A percentile compares a stretch with the other conserved stretches of the same genome.
Conservation (phyloP, 2,329 filamentous ascomycete genomes). For the Sporothrix globosa region DNA sequence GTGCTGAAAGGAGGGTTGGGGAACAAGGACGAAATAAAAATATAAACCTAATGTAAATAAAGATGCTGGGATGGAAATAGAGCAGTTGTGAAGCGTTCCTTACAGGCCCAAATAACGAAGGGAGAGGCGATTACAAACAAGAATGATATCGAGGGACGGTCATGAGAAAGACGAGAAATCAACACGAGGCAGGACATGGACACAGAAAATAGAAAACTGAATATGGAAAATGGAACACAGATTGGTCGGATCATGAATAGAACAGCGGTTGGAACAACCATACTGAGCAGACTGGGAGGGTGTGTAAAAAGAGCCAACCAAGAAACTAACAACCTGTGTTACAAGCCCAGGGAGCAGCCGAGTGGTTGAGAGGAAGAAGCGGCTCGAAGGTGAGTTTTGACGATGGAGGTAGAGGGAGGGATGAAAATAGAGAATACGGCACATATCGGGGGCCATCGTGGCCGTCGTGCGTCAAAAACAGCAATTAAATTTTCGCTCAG, state of each 20-base stretch:
- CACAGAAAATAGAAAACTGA: conserved; percentile 1
- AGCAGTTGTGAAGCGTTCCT: neutral
- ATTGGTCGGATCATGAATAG: neutral
- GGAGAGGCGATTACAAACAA: neutral
- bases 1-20: neutral
- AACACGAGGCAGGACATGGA: neutral
- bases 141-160: neutral
- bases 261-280: neutral
- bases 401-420: neutral
- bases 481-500: neutral
- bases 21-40: neutral
- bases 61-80: conserved; percentile 8
- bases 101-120: neutral
- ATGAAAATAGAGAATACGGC: neutral
- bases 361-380: conserved; percentile 29
- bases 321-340: neutral
- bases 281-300: neutral
- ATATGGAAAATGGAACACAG: too few relatives aligned
- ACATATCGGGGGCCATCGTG: neutral
- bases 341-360: conserved; percentile 29
- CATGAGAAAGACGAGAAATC: neutral
- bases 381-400: conserved; percentile 3
- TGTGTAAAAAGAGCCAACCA: neutral
- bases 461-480: neutral
- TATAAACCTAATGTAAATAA: neutral